phyloP scores from a whole-genome alignment of 768 basidiomycete species.

The Pluteus cervinus region DNA sequence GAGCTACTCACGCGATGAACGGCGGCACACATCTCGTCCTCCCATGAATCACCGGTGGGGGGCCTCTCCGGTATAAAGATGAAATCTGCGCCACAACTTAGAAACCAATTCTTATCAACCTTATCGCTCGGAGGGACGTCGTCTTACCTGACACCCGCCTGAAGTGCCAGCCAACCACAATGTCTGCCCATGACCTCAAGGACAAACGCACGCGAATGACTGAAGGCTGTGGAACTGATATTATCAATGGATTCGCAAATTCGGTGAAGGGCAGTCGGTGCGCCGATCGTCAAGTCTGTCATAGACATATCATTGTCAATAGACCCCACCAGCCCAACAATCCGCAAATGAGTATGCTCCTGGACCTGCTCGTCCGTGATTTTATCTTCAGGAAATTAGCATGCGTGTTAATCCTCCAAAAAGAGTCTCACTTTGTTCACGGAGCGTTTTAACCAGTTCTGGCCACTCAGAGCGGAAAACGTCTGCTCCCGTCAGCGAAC shows the following conservation, averaged over 20 bases:
- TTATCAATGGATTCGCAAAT: conserved; percentile 99
- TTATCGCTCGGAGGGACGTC: not conserved
- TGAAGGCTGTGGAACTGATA: conserved; percentile 93
- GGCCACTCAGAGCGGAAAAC: conserved; percentile 95
- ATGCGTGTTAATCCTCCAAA: conserved; percentile 2
- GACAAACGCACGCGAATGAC: conserved; percentile 96
- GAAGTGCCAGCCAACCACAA: conserved; percentile 96
- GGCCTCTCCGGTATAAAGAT: conserved; percentile 97
- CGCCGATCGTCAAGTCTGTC: conserved; percentile 97
- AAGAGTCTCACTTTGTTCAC: conserved; percentile 43
- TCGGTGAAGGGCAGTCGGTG: conserved; percentile 89
- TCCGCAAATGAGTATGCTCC: conserved; percentile 80
- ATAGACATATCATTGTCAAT: conserved; percentile 99
- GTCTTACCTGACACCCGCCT: conserved; percentile 83
- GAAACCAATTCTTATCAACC: not conserved
- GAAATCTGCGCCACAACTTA: conserved; percentile 88
- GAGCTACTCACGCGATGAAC: conserved; percentile 61
- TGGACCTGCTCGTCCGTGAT: conserved; percentile 71
- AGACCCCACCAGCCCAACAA: conserved; percentile 97
- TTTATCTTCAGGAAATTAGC: conserved; percentile 35
- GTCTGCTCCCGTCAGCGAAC: conserved; percentile 94
- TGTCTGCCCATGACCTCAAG: conserved; percentile 99
- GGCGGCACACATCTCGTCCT: conserved; percentile 83
- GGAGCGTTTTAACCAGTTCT: conserved; percentile 64
- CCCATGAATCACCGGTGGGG: conserved; percentile 76